Evolutionary conservation across 306 rosid species (phyloP).

Genomic region (Vigna trinervia): DNA sequence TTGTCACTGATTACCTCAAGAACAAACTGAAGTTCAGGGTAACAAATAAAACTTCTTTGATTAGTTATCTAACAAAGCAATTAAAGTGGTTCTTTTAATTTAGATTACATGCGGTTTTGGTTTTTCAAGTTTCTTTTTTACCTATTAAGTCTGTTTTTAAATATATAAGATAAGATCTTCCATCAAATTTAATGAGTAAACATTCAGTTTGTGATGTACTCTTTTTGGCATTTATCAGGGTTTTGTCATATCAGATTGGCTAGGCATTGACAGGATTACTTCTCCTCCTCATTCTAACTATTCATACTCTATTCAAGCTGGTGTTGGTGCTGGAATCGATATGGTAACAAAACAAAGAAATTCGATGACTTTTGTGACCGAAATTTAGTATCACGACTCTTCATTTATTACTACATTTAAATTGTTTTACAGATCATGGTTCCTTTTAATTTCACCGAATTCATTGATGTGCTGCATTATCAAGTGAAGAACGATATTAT

Average conservation of each 20-base stretch:
- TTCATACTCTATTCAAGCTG: conserved; percentile 77
- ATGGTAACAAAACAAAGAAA: conserved; percentile 55
- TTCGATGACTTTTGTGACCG: not conserved
- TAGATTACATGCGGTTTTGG: not conserved
- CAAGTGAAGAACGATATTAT: conserved; percentile 74
- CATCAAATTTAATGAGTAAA: not conserved
- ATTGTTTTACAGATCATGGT: conserved; percentile 74
- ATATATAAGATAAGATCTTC: not conserved
- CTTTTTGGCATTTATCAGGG: conserved; percentile 57
- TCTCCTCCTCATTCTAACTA: conserved; percentile 87
- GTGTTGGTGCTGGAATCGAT: conserved; percentile 84
- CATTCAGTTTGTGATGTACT: conserved; percentile 7
- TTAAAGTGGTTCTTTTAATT: not conserved
- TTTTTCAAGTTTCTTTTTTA: not conserved
- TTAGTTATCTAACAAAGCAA: not conserved
- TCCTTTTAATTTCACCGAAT: conserved; percentile 60
- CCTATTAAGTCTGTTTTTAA: not conserved
- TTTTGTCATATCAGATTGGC: conserved; percentile 88
- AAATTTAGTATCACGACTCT: not conserved
- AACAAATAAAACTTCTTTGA: not conserved
- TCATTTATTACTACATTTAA: not conserved
- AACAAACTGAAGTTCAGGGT: conserved; percentile 51
- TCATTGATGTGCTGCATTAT: conserved; percentile 60
- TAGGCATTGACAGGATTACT: conserved; percentile 82
- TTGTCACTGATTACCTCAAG: conserved; percentile 73